Base-by-base conservation (phyloP, 2,329 filamentous ascomycete species). In the Penicillium frequentans region DNA sequence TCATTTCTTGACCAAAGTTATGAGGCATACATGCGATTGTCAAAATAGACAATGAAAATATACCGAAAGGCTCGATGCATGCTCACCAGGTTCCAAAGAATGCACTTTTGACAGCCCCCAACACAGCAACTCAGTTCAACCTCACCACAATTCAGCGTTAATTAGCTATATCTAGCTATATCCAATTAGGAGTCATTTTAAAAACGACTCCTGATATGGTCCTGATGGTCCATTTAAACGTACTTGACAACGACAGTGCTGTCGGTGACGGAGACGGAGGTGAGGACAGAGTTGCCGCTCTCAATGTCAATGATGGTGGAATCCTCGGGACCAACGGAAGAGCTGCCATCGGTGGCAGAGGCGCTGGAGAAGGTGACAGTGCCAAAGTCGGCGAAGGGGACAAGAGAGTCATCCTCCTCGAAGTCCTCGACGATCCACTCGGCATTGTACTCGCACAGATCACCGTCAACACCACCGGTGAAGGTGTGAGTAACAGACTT, bases 351-450 rank as follows among this genome's bases (percentile, higher is more conserved):
- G 5, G 66, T 71, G n/a, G 76, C 79, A 44, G 65, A 66, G 45
- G 74, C 72, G 48, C 66, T 64, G 3, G 74, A 77, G 65, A 83
- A 83, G 16, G 72, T 74, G 19, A 57, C 55, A 19, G 24, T 51
- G 13, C 51, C 55, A 23, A 57, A 57, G 14, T 57, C 21, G n/a
- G 42, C 55, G 33, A 57, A 54, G 14, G 55, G 51, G 42, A 54
- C 55, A 16, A 54, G 46, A 23, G 23, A 21, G 26, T 19, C 23
- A 31, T 42, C 14, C 35, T 35, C 37, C 19, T 51, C 42, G 29
- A 54, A 57, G n/a, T 57, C 55, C 47, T 85, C 82, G 13, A 85
- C 82, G 61, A 86, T 85, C 83, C 84, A 86, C 69, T 86, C 84
- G n/a, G 83, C 84, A 54, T 84, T 84, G 61, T 75, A 78, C 70